Base-by-base conservation (phyloP, 164 flowering plant species). In the Tinospora cordifolia region DNA sequence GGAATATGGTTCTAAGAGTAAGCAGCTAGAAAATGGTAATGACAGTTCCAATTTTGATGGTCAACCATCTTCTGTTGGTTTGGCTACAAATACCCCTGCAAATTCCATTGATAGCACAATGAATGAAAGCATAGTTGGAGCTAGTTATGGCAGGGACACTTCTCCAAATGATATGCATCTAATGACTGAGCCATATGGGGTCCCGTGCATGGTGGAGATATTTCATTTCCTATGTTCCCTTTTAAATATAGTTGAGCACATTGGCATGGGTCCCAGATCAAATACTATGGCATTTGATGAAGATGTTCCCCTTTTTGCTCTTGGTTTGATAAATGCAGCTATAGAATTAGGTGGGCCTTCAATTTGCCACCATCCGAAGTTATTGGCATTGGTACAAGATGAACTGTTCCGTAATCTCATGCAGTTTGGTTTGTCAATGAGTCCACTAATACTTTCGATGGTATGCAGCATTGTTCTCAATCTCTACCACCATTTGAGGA, bases 191-290 rank as follows among this genome's bases (percentile, higher is more conserved):
- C 82, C 82, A 22, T 81, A 77, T 69, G 84, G 84, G 25, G 66
- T 81, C 24, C 84, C 82, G 24, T 81, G 84, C 79, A 81, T 79
- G 79, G 80, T 81, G 71, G 84, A 81, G 74, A 79, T 81, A 75
- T 79, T 81, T 57, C 77, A 79, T 39, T 81, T 77, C 26, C 51
- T 81, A 68, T 81, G 84, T 67, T 79, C 82, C 39, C 67, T 79
- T 39, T 62, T 81, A 59, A 79, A 79, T 73, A 73, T 72, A 58
- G 72, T 62, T 34, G 82, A 81, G 74, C 77, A 81, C 27, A 64
- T 69, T 21, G 82, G 77, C 25, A 71, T 66, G 65, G 77, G 77
- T 64, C 69, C 82, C 17, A 75, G 79, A 36, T 73, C 82, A 30
- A 75, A 79, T 63, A 71, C 82, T 40, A 65, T 77, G 24, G 84